Evolutionary conservation across 768 basidiomycete species (phyloP).

Genomic region (Termitomyces sp.): DNA sequence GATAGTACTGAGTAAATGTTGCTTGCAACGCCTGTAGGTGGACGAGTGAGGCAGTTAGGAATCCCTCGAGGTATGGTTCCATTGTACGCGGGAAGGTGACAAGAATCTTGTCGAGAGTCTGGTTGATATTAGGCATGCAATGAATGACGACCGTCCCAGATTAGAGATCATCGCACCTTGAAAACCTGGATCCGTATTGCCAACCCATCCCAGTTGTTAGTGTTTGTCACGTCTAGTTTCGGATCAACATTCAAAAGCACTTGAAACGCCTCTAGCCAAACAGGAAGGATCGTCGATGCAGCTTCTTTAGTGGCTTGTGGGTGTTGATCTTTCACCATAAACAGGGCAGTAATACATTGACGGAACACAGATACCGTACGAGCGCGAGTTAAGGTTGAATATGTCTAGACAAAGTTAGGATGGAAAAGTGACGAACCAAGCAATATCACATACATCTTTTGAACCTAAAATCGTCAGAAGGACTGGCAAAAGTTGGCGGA

Average conservation of each 20-base stretch:
- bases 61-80: conserved; percentile 55
- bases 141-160: background rate
- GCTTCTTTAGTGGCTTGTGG: conserved; percentile 86
- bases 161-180: conserved; percentile 47
- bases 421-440: background rate
- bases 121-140: conserved; percentile 5
- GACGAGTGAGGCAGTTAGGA: conserved; percentile 53
- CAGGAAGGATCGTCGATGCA: conserved; percentile 72
- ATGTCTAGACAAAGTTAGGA: conserved; percentile 36
- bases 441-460: conserved; percentile 48
- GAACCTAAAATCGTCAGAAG: conserved; percentile 78
- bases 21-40: conserved; percentile 61
- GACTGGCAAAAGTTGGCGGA: conserved; percentile 86
- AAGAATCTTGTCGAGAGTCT: conserved; percentile 81
- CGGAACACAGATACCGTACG: conserved; percentile 86
- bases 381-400: conserved; percentile 80
- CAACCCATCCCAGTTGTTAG: conserved; percentile 77
- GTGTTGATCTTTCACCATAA: conserved; percentile 94
- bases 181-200: conserved; percentile 81
- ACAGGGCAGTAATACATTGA: conserved; percentile 85
- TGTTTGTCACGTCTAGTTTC: conserved; percentile 53
- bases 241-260: conserved; percentile 68
- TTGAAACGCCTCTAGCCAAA: conserved; percentile 91
- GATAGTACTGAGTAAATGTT: conserved; percentile 59
- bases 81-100: conserved; percentile 80